A percentile compares a stretch with the other conserved stretches of the same genome.
Evolutionary conservation across 352 stramenopile genomes (phyloP).

Genomic region (Phytophthora quininea): DNA sequence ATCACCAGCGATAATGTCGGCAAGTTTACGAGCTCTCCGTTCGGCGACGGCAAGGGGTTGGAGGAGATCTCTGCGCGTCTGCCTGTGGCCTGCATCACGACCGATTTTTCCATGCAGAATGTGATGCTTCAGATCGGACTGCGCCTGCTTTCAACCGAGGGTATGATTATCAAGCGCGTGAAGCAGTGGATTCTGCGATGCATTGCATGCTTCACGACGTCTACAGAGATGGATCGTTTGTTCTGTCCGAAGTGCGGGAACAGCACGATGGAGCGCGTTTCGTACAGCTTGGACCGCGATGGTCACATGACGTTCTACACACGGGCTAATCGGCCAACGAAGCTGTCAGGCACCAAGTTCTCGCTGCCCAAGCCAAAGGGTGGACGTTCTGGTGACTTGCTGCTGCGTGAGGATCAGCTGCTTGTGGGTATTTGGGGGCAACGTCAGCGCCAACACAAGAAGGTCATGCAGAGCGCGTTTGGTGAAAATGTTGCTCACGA

Average conservation of each 20-base stretch:
- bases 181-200: constrained; percentile 98
- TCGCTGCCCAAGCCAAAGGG: constrained; percentile 96
- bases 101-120: constrained; percentile 92
- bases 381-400: constrained; percentile 93
- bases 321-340: constrained; percentile 80
- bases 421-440: constrained; percentile 96
- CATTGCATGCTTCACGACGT: constrained; percentile 96
- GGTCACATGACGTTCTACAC: constrained; percentile 90
- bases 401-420: constrained; percentile 98
- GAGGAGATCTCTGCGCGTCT: constrained; percentile 64
- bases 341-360: constrained; percentile 97
- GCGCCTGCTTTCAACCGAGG: constrained; percentile 77
- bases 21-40: constrained; percentile 75
- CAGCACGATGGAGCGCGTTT: constrained; percentile 94
- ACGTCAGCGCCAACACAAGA: constrained; percentile 91
- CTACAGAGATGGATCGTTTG: constrained; percentile 90
- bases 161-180: constrained; percentile 88
- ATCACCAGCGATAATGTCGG: constrained; percentile 69
- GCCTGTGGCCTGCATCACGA: constrained; percentile 83
- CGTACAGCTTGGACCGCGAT: constrained; percentile 93
- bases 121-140: constrained; percentile 91
- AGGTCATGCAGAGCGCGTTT: constrained; percentile 94
- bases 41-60: constrained; percentile 71
- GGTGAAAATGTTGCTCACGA: constrained; percentile 94
- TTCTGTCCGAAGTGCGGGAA: constrained; percentile 98